Percentiles rank a stretch among this genome's conserved stretches.
Evolutionary conservation across 805 yeast genomes (phyloP).

Genomic region (Candida railenensis): DNA sequence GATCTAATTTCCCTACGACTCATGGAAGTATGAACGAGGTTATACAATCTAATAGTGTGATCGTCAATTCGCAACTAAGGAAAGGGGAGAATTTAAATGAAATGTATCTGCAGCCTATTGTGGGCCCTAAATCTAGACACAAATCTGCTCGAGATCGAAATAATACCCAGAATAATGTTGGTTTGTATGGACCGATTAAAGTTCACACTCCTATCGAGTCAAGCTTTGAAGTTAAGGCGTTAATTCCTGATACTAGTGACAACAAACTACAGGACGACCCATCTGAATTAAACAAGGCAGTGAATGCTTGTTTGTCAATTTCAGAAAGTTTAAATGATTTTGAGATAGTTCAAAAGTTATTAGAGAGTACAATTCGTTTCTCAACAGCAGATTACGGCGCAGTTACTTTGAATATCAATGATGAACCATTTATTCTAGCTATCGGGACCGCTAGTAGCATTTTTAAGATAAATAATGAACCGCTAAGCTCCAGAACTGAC

Average conservation of each 20-base stretch:
- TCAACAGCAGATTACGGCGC: constrained; percentile 35
- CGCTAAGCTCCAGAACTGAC: constrained; percentile 39
- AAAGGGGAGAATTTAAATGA: too few species aligned
- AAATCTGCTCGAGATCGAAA: neutral
- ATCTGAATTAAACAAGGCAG: constrained; percentile 30
- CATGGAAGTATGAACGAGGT: neutral
- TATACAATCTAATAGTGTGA: neutral
- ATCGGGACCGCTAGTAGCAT: constrained; percentile 26
- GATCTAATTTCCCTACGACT: neutral
- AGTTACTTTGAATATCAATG: constrained; percentile 19
- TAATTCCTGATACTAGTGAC: constrained; percentile 9
- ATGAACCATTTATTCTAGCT: constrained; percentile 25
- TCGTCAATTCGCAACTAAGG: neutral
- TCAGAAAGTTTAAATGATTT: constrained; percentile 43
- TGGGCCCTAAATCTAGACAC: too few species aligned
- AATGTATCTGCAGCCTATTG: too few species aligned
- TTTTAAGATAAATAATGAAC: constrained; percentile 26
- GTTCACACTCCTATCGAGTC: neutral
- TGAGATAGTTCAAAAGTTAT: constrained; percentile 34
- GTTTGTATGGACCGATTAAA: neutral
- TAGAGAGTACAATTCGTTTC: constrained; percentile 37
- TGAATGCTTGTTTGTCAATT: constrained; percentile 48
- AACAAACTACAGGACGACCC: constrained; percentile 18
- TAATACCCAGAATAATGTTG: neutral
- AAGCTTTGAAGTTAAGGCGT: neutral